phyloP scores from a whole-genome alignment of 1,139 yeast genomes.

The Blastobotrys serpentis region DNA sequence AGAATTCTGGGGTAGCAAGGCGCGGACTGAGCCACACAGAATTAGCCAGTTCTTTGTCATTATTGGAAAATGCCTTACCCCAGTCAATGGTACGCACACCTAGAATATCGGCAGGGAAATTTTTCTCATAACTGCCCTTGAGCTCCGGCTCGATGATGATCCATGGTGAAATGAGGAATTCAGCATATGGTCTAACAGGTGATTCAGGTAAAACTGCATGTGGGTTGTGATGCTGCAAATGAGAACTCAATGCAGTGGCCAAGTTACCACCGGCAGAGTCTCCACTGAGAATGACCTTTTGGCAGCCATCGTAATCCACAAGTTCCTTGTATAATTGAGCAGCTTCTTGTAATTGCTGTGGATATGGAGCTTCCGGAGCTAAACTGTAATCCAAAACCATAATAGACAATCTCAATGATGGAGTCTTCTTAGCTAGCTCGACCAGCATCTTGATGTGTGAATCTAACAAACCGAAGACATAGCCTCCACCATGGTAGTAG shows the following conservation, averaged over 20 bases:
- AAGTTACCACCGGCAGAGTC: slow-evolving; percentile 51
- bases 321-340: slow-evolving; percentile 38
- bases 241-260: slow-evolving; percentile 40
- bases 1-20: neutral
- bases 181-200: slow-evolving; percentile 39
- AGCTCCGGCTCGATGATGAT: slow-evolving; percentile 33
- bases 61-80: slow-evolving; percentile 6
- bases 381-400: slow-evolving; percentile 44
- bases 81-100: neutral
- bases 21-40: slow-evolving; percentile 9
- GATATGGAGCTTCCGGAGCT: slow-evolving; percentile 39
- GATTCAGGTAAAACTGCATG: slow-evolving; percentile 18
- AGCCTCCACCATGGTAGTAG: slow-evolving; percentile 48
- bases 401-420: slow-evolving; percentile 33
- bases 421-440: slow-evolving; percentile 42
- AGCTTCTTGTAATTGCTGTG: slow-evolving; percentile 44
- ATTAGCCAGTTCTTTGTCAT: neutral
- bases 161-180: slow-evolving; percentile 48
- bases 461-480: slow-evolving; percentile 37
- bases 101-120: slow-evolving; percentile 1
- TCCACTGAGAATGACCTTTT: slow-evolving; percentile 42
- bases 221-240: slow-evolving; percentile 40
- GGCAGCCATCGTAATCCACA: slow-evolving; percentile 35
- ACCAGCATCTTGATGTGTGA: slow-evolving; percentile 34
- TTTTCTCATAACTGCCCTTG: slow-evolving; percentile 7